Base-by-base conservation (phyloP, 805 yeast species). In the Nakazawaea wickerhamii region DNA sequence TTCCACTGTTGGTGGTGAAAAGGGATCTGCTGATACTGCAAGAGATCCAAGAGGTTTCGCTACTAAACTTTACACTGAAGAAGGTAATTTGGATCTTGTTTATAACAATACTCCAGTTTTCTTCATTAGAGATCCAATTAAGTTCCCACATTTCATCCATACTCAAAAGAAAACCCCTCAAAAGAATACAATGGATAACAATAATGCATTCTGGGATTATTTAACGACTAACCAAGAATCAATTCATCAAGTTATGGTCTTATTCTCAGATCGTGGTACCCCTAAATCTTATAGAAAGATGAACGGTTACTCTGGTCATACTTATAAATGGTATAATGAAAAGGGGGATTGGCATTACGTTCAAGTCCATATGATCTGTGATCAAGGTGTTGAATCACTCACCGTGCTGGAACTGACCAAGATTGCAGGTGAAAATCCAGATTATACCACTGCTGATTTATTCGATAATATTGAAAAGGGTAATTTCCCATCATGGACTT, bases 11-110 rank as follows among this genome's bases (percentile, higher is more conserved):
- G 95, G 93, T 54, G 93, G 93, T 50, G 95, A 86, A 64, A 63
- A 68, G 42, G 95, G 93, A 37, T 75, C 88, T 30, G 79, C 93
- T 2, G 95, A 85, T 60, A 73, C 90, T 34, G 87, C 84, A 21
- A 78, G 95, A 68, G 95, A 85, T 62, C 95, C 95, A 55, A 76
- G 95, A 68, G 95, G 95, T 15, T 83, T 84, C 57, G 73, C 93
- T 40, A 76, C 81, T 55, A 85, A 86, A 64, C 73, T 85, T 48
- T 83, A 84, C 65, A 84, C 95, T 30, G 84, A 84, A 58, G 86
- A 85, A 65, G 93, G 95, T 55, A 81, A 83, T 67, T 72, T 81
- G 64, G 95, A 85, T 65, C 78, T 83, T 68, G 95, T 85, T 20
- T 83, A 81, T 68, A 86, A 84, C 72, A 85, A 86, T 66, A 85